Evolutionary conservation across 176 grass and related monocot species (phyloP), one percentile per base, ranked within the genome.

Genomic region (Oryza brachyantha): DNA sequence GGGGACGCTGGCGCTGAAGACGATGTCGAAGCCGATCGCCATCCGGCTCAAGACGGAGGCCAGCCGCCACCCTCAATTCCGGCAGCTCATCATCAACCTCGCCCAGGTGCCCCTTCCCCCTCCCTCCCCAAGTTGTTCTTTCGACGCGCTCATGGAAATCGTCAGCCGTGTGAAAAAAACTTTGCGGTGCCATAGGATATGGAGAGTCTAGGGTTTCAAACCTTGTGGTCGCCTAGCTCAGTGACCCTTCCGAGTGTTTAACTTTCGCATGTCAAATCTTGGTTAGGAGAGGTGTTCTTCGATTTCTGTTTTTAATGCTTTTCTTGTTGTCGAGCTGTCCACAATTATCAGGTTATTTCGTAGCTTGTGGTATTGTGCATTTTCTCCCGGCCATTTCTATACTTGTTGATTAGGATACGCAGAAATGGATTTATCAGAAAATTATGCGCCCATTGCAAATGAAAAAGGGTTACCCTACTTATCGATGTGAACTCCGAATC

Each of bases 21-120:
- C 81, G 19, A 68, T 89, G 76, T 68, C 83, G 24, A 93, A 93
- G 76, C 86, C 90, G 39, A 78, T 93, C 72, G 90, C 90, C 9
- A 65, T 8, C 35, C 82, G 86, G 72, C 86, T 93, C 28, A 93
- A 89, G 86, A 41, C 87, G 24, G 86, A 93, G 86, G 90, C 90
- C 36, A 88, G 90, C 29, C 80, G 78, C 72, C 90, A 93, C 73
- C 84, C 90, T 22, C 84, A 81, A 36, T 93, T 89, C 75, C 86
- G 90, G 29, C 86, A 81, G 77, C 41, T 89, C 77, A 93, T 93
- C 71, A 68, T 93, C 41, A 84, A 86, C 84, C 24, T 93, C 61
- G 90, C 90, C 8, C 90, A 93, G 90, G 90, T 93, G n/a, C 43
- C 43, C 45, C 41, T 5, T 76, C n/a, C 61, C 19, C 35, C 5